Evolutionary conservation across 805 yeast species (phyloP), one percentile per base, ranked within the genome.

Genomic region (Yarrowia sp.): DNA sequence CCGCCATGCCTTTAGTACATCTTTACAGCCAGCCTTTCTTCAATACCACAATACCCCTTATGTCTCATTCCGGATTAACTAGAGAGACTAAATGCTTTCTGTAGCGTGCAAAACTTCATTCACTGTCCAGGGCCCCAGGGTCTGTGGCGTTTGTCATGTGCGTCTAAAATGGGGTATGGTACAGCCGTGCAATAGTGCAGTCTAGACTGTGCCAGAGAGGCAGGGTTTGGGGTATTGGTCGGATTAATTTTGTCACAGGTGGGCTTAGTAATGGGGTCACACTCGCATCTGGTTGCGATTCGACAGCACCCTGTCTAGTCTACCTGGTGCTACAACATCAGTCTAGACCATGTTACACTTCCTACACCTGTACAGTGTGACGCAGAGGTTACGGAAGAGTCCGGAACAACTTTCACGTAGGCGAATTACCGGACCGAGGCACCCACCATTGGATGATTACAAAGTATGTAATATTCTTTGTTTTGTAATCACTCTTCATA

Each of bases 81-180:
- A 16, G 28, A 24, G 33, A 44, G 33, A 44, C 51, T 44, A 44
- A 44, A 1, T 3, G n/a, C 21, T 11, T 22, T 8, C 14, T 8
- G 19, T 24, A 43, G 32, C 30, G 14, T 21, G 48, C 48, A 16
- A 43, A 43, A 43, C 26, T 24, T 43, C 30, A 12, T 30, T 9
- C 30, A 9, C 8, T n/a, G 12, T 4, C 58, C 19, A 8, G 24
- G 14, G 9, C n/a, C n/a, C 30, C 30, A 26, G 30, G 30, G 30
- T 26, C 21, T 32, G 21, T 52, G 44, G 30, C 40, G 44, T 52
- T 52, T 24, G 48, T 52, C 48, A 38, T 52, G 61, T 52, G 12
- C 52, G 52, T 46, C 52, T 46, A 46, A 46, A 44, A 44, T 44
- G 51, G 51, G 51, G 51, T 46, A 12, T 28, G 24, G 21, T 46